Conservation (phyloP, 345 rosid genomes). For the Syzygium aqueum region DNA sequence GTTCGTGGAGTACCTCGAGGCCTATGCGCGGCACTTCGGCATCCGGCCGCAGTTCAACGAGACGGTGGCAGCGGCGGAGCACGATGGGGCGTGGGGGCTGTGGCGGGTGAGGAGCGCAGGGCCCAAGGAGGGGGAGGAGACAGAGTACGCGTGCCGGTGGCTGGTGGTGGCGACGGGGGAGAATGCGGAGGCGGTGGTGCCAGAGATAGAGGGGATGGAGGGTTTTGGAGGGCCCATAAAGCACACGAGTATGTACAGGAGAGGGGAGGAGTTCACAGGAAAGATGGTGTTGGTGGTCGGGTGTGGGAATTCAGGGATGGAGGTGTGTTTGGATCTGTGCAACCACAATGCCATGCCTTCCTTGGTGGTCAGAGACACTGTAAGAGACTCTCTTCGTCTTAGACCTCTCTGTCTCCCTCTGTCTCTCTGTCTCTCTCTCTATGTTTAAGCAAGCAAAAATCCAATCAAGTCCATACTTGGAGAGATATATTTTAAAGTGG, state of each 20-base stretch:
- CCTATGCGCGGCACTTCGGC: slow-evolving; percentile 28
- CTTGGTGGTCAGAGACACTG: slow-evolving; percentile 81
- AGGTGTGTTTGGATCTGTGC: slow-evolving; percentile 95
- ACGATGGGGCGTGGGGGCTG: slow-evolving; percentile 25
- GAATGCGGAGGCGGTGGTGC: slow-evolving; percentile 80
- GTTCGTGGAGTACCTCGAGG: slow-evolving; percentile 54
- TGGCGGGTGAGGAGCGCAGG: slow-evolving; percentile 53
- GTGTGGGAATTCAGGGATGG: slow-evolving; percentile 98
- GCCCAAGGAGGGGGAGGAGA: slow-evolving; percentile 8
- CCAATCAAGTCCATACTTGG: background rate
- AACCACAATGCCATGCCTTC: slow-evolving; percentile 65
- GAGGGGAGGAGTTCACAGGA: slow-evolving; percentile 56
- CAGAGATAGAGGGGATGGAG: slow-evolving; percentile 58
- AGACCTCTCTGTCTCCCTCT: background rate
- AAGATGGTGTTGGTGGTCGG: slow-evolving; percentile 84
- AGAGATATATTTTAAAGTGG: background rate
- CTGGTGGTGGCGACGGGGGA: slow-evolving; percentile 89
- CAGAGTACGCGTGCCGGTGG: slow-evolving; percentile 58
- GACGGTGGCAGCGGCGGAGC: slow-evolving; percentile 43
- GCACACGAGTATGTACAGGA: slow-evolving; percentile 63
- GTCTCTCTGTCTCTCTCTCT: background rate
- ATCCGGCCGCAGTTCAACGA: slow-evolving; percentile 47
- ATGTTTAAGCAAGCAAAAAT: background rate
- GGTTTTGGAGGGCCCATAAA: slow-evolving; percentile 43
- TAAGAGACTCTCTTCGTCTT: slow-evolving; percentile 15